Evolutionary conservation across 1,284 basidiomycete species (phyloP), one percentile per base, ranked within the genome.

Genomic region (Omphalotus olearius): DNA sequence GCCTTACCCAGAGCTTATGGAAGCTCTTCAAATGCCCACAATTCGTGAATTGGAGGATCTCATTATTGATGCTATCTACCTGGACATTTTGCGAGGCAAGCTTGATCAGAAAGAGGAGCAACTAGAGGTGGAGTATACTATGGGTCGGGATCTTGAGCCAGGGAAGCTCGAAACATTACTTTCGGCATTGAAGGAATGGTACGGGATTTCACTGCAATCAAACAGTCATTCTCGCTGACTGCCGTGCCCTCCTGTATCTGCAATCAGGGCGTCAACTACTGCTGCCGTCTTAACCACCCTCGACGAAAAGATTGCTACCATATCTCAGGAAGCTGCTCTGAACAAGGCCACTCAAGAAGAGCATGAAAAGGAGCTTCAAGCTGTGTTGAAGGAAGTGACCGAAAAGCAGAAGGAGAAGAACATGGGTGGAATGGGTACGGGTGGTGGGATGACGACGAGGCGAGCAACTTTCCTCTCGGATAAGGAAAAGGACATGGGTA

Each of bases 41-140:
- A 82, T 92, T 49, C 83, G 92, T 46, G 88, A 91, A 57, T 81
- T 98, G 3, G 96, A 98, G 66, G 94, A 98, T 66, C 79, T 97
- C 57, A 89, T 98, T 66, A 98, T 99, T 66, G 94, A 98, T 61
- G 85, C 88, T 7, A 92, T 98, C 64, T 98, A 98, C 66, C 82
- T 91, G 36, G 88, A 91, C 60, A 74, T 98, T 44, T 76, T 98
- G 37, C 81, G 83, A 41, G 95, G 92, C 10, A 93, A 91, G 61
- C 83, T 99, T 45, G 91, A 98, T 67, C 94, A 98, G 70, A 90
- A 91, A 62, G 79, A 88, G 58, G 79, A 83, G 54, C 83, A 91
- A 56, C 77, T 98, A 54, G 88, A 96, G 64, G 83, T 98, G 26
- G 91, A 96, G 65, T 92, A 90, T 62, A 91, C 89, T 0, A 85